Percentiles rank a stretch among this genome's conserved stretches.
Evolutionary conservation across 805 yeast species (phyloP).

Genomic region (Jamesozyma rosinii): DNA sequence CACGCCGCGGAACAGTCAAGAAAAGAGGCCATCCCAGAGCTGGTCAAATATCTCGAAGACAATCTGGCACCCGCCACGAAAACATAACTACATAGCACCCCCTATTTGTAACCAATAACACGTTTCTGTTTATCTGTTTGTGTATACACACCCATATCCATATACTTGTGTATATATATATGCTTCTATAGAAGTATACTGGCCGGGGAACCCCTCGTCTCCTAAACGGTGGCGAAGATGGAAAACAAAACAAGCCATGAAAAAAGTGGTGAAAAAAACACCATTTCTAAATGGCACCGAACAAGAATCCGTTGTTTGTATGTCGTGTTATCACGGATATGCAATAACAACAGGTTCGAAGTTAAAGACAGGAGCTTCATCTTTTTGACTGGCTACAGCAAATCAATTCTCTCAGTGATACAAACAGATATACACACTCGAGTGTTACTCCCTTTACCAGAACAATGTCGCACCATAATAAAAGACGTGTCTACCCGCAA

Average conservation of each 20-base stretch:
- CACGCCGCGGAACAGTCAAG: background rate
- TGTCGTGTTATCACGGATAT: background rate
- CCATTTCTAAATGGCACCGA: background rate
- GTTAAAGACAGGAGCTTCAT: too few species aligned
- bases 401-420: background rate
- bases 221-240: background rate
- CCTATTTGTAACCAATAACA: too few species aligned
- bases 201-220: background rate
- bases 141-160: too few species aligned
- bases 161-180: too few species aligned
- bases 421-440: background rate
- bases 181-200: too few species aligned
- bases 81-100: too few species aligned
- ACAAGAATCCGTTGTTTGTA: too few species aligned
- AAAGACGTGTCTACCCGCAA: slow-evolving; percentile 41
- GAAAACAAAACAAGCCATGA: background rate
- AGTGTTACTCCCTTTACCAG: background rate
- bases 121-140: too few species aligned
- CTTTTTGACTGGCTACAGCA: too few species aligned
- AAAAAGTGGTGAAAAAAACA: background rate
- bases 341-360: too few species aligned
- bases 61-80: too few species aligned
- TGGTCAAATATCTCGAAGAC: background rate
- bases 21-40: background rate
- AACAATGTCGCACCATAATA: slow-evolving; percentile 20